phyloP scores from a whole-genome alignment of 768 basidiomycete genomes.

The Suillus alpinus region DNA sequence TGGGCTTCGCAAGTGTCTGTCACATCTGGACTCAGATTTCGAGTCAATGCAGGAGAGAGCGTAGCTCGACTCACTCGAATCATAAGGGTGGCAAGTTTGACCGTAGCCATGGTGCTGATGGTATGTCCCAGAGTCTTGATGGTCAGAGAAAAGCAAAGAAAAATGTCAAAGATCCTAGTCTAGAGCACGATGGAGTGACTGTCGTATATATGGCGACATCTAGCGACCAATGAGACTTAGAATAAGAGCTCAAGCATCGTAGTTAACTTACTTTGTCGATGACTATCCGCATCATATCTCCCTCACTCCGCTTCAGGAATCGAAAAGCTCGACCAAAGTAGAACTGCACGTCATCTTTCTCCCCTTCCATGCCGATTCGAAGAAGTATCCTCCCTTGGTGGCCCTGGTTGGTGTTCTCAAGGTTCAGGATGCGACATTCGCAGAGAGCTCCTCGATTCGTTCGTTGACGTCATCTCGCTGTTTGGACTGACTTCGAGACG shows the following conservation, averaged over 20 bases:
- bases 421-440: slow-evolving; percentile 58
- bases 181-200: too few species aligned
- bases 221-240: slow-evolving; percentile 27
- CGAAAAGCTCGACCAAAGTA: slow-evolving; percentile 96
- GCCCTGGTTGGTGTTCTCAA: slow-evolving; percentile 56
- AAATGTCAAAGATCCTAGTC: too few species aligned
- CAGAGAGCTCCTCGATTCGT: slow-evolving; percentile 56
- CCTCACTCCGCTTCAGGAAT: slow-evolving; percentile 87
- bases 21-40: too few species aligned
- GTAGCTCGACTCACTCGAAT: too few species aligned
- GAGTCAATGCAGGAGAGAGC: too few species aligned
- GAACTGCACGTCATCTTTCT: slow-evolving; percentile 97
- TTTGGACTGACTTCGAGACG: slow-evolving; percentile 63
- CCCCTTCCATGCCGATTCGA: slow-evolving; percentile 96
- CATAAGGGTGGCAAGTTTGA: too few species aligned
- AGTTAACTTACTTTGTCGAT: slow-evolving; percentile 79
- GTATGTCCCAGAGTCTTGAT: too few species aligned
- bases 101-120: too few species aligned
- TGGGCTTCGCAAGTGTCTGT: slow-evolving; percentile 84
- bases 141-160: too few species aligned
- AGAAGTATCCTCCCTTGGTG: slow-evolving; percentile 76
- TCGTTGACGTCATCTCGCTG: slow-evolving; percentile 76
- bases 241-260: not conserved
- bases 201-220: slow-evolving; percentile 94
- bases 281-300: slow-evolving; percentile 93